Base-by-base conservation (phyloP, 2,329 filamentous ascomycete genomes). In the Decorospora gaudefroyi region DNA sequence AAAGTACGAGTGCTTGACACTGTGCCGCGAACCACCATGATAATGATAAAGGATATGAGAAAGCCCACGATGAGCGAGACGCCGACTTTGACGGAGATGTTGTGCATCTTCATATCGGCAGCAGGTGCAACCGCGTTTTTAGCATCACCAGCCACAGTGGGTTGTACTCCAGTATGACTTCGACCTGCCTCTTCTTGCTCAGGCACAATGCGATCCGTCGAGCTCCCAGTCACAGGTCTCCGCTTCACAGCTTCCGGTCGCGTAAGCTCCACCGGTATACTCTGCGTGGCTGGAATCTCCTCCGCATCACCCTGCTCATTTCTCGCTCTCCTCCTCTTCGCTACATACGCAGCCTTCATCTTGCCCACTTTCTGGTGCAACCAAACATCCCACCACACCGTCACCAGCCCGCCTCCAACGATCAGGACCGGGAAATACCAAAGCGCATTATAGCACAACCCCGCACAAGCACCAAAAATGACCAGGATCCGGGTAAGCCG, bases 351-450 rank as follows among this genome's bases (percentile, higher is more conserved):
- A 19, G 59, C 53, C 40, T 51, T 57, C 11, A 60, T 23, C 46
- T 64, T 67, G 32, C 65, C 69, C 16, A 69, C 60, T 4, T 74
- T 62, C 0, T 70, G 62, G n/a, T 78, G 74, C 5, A 79, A 55
- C 69, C 78, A 77, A 28, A 72, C 29, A 65, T 88, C 85, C 73
- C 80, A 83, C 0, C 79, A 39, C 0, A 82, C 64, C 0, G 81
- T 79, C 0, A 68, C 65, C 1, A 76, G 8, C 0, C 85, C 86
- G 0, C 77, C 80, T 1, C 74, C 51, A 0, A 78, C 55, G 68
- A 89, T 84, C 4, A 90, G 61, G 0, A 81, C 57, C 0, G 87
- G 87, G 31, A 88, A 90, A 53, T 87, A 90, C 87, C 87, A 90
- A 0, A 90, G 68, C 0, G 85, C 80, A 35, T 83, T 88, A 55